Conservation (phyloP, 2,329 filamentous ascomycete genomes). For the Aureobasidium subglaciale region DNA sequence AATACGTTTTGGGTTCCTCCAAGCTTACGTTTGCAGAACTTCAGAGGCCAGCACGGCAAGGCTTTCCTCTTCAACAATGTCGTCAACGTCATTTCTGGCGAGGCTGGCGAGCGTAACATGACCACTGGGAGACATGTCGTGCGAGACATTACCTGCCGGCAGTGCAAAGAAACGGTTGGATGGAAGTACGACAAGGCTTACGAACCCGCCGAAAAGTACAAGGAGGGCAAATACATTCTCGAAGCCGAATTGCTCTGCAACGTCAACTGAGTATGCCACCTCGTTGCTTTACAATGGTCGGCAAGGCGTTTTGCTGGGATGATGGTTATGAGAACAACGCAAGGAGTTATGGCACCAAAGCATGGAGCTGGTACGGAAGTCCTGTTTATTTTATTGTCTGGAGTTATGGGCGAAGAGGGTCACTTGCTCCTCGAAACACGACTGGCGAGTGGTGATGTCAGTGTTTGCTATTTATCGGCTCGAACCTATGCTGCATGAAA, state of each 20-base stretch:
- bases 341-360: conserved; percentile 5
- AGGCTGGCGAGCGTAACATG: conserved; percentile 94
- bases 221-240: conserved; percentile 96
- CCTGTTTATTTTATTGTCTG: background rate
- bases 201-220: conserved; percentile 89
- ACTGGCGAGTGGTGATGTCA: background rate
- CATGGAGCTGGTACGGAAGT: background rate
- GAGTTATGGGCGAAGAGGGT: background rate
- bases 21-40: conserved; percentile 57
- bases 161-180: conserved; percentile 87
- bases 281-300: background rate
- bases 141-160: conserved; percentile 82
- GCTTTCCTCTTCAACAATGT: conserved; percentile 93
- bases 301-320: conserved; percentile 4
- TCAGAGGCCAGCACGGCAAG: conserved; percentile 96
- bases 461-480: background rate
- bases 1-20: background rate
- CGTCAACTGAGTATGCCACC: conserved; percentile 44
- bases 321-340: conserved; percentile 1
- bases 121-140: conserved; percentile 93
- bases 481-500: background rate
- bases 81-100: conserved; percentile 78
- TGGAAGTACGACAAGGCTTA: conserved; percentile 99
- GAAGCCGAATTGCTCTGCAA: conserved; percentile 84
- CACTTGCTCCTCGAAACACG: background rate